Conservation (phyloP, 345 rosid genomes). For the Ceriops tagal region DNA sequence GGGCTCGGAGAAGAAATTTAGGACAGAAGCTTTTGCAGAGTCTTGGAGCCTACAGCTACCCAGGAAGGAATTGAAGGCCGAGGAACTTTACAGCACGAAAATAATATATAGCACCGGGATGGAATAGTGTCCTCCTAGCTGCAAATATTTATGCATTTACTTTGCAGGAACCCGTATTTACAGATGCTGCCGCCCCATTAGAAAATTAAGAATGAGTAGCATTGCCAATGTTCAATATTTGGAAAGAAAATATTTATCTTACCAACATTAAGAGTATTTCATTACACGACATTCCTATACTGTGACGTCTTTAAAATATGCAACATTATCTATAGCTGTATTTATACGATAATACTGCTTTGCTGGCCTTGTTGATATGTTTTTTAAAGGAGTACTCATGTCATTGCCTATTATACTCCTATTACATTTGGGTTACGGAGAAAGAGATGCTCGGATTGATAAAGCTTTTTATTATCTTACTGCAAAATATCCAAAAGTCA, state of each 20-base stretch:
- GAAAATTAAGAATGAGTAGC: slow-evolving; percentile 13
- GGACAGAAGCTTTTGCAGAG: no score
- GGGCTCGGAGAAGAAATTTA: no score
- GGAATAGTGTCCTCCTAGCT: not conserved
- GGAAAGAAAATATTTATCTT: not conserved
- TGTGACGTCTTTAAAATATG: no score
- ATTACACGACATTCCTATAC: not conserved
- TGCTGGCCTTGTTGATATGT: not conserved
- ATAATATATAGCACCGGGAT: not conserved
- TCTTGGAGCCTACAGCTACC: not conserved
- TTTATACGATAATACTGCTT: no score
- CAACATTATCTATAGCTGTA: no score
- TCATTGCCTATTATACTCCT: not conserved
- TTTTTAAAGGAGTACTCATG: not conserved
- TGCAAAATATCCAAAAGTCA: not conserved
- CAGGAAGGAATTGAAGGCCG: not conserved
- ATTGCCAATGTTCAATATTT: slow-evolving; percentile 12
- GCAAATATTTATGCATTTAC: slow-evolving; percentile 4
- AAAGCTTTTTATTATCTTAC: not conserved
- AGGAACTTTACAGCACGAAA: not conserved
- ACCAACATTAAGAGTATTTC: not conserved
- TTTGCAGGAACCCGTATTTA: slow-evolving; percentile 6
- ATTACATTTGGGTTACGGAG: slow-evolving; percentile 2
- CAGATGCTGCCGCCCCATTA: slow-evolving; percentile 19
- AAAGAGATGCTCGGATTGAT: slow-evolving; percentile 21